Conservation (phyloP, 2,329 filamentous ascomycete species). For the Cladorrhinum sp. region DNA sequence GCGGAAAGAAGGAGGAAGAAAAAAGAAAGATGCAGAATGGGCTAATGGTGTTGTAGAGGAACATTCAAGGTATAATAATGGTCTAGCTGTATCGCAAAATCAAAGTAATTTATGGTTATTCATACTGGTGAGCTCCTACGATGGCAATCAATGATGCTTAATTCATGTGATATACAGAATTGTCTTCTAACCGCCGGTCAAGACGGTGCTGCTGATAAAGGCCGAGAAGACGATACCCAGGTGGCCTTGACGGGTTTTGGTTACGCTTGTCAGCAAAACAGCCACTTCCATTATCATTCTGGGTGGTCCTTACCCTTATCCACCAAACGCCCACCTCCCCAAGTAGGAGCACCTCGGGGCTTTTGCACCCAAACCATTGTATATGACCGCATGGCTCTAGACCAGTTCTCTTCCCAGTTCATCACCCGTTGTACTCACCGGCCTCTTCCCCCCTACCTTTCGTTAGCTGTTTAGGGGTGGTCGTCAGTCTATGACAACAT, state of each 20-base stretch:
- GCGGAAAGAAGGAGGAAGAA: neutral
- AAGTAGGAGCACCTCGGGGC: neutral
- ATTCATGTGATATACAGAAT: too few species aligned
- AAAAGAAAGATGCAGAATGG: neutral
- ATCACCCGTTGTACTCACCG: neutral
- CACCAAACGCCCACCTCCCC: neutral
- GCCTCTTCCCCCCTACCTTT: constrained; percentile 14
- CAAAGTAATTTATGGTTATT: neutral
- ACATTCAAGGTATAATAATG: neutral
- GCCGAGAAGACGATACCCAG: neutral
- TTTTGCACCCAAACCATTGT: neutral
- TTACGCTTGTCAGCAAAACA: neutral
- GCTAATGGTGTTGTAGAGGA: neutral
- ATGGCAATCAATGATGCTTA: too few species aligned
- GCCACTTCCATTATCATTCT: neutral
- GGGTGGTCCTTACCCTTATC: neutral
- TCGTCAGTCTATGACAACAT: constrained; percentile 3
- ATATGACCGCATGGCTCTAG: neutral
- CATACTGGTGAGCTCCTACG: neutral
- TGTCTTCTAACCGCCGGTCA: neutral
- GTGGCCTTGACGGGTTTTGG: neutral
- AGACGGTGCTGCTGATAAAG: neutral
- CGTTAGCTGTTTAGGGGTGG: constrained; percentile 13
- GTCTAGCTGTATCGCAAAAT: neutral
- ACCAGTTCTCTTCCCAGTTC: neutral